Conservation (phyloP, 2,329 filamentous ascomycete genomes). For the Aphanoascus verrucosus region DNA sequence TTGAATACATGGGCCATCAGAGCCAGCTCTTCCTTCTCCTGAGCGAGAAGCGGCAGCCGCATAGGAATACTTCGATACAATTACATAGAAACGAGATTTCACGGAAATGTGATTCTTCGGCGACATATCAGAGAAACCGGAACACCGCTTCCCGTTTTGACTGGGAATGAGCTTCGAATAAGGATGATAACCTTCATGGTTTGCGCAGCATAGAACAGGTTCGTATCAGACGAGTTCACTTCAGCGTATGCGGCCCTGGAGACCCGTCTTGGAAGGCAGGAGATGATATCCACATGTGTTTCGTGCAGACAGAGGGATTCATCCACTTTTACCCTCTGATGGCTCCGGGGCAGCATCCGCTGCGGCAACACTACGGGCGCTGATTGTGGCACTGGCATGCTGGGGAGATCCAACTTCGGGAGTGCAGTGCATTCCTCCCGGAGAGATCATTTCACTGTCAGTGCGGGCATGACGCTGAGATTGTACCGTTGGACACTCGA, state of each 20-base stretch:
- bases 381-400: constrained; percentile 39
- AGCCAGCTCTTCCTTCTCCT: constrained; percentile 16
- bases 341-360: constrained; percentile 15
- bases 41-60: constrained; percentile 50
- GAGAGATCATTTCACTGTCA: constrained; percentile 22
- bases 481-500: constrained; percentile 89
- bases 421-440: constrained; percentile 12
- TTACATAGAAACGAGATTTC: not conserved
- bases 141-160: not conserved
- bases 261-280: not conserved
- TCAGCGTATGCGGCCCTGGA: constrained; percentile 16
- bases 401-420: constrained; percentile 44
- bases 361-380: constrained; percentile 74
- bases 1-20: constrained; percentile 26
- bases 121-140: not conserved
- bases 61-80: not conserved
- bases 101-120: not conserved
- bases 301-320: too few relatives aligned
- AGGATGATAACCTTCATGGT: not conserved
- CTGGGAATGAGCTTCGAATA: not conserved
- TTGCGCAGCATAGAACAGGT: constrained; percentile 18
- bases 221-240: constrained; percentile 21
- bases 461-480: constrained; percentile 64
- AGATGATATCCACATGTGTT: not conserved
- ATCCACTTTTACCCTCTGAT: constrained; percentile 10